A percentile compares a stretch with the other conserved stretches of the same genome.
phyloP scores from a whole-genome alignment of 1,139 yeast genomes.

The Ashbya aceris region DNA sequence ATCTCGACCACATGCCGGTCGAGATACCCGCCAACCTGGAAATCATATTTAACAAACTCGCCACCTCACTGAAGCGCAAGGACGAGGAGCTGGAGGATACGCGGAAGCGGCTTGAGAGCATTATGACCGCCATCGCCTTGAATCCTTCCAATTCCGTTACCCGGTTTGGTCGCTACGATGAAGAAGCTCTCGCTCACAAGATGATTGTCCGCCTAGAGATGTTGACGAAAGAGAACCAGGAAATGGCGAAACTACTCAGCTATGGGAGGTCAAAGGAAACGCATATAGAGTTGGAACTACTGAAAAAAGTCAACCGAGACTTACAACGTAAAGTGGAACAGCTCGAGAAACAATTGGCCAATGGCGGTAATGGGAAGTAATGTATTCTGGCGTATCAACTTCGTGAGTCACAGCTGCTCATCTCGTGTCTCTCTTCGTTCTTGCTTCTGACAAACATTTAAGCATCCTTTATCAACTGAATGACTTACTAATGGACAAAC shows the following conservation, averaged over 20 bases:
- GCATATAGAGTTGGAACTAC: constrained; percentile 56
- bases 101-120: constrained; percentile 51
- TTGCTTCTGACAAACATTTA: too few species aligned
- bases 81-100: constrained; percentile 51
- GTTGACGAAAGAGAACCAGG: constrained; percentile 62
- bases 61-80: constrained; percentile 42
- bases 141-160: constrained; percentile 38
- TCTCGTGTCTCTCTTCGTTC: background rate
- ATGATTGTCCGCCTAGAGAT: constrained; percentile 54
- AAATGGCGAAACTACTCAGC: constrained; percentile 59
- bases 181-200: constrained; percentile 69
- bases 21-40: constrained; percentile 19
- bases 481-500: too few species aligned
- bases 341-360: constrained; percentile 3
- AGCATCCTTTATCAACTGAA: too few species aligned
- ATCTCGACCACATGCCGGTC: constrained; percentile 5
- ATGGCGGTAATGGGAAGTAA: background rate
- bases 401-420: background rate
- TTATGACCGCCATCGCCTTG: constrained; percentile 46
- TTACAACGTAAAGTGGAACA: constrained; percentile 28
- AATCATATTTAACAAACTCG: constrained; percentile 32
- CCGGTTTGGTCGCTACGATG: constrained; percentile 52
- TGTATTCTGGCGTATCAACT: background rate
- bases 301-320: constrained; percentile 44
- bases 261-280: constrained; percentile 65